These are phyloP conservation scores for Trichoderma pleuroti DNA, from an alignment of 2,329 filamentous ascomycete genomes.

Conservation along the genomic window DNA sequence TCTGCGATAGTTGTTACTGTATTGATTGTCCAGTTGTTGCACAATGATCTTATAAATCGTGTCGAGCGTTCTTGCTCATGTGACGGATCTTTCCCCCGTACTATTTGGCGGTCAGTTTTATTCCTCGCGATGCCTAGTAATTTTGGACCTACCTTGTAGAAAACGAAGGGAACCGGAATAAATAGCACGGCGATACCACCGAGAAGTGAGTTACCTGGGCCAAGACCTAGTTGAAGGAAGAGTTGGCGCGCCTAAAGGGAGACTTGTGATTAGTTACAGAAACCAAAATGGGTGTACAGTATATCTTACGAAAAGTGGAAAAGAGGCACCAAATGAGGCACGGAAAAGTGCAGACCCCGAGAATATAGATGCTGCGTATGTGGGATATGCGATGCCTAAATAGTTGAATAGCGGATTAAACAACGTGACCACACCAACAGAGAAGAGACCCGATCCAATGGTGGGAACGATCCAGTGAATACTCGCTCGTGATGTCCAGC, in stretches of 20 bases:
- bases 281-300: not conserved
- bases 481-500: slow-evolving; percentile 56
- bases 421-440: slow-evolving; percentile 38
- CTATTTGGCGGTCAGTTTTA: not conserved
- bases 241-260: not conserved
- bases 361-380: not conserved
- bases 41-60: not conserved
- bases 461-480: slow-evolving; percentile 56
- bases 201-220: not conserved
- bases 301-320: not conserved
- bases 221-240: not conserved
- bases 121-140: fast-evolving
- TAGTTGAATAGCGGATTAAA: slow-evolving; percentile 21
- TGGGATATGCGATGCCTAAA: slow-evolving; percentile 14
- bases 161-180: not conserved
- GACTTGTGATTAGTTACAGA: not conserved
- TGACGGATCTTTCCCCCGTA: not conserved
- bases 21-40: not conserved
- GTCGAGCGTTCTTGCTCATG: not conserved
- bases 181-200: not conserved
- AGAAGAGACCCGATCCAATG: slow-evolving; percentile 45
- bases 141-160: not conserved
- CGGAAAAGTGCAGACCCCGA: not conserved
- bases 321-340: not conserved
- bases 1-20: not conserved